Conservation (phyloP, 1,284 basidiomycete species). For the Irpex sp. region DNA sequence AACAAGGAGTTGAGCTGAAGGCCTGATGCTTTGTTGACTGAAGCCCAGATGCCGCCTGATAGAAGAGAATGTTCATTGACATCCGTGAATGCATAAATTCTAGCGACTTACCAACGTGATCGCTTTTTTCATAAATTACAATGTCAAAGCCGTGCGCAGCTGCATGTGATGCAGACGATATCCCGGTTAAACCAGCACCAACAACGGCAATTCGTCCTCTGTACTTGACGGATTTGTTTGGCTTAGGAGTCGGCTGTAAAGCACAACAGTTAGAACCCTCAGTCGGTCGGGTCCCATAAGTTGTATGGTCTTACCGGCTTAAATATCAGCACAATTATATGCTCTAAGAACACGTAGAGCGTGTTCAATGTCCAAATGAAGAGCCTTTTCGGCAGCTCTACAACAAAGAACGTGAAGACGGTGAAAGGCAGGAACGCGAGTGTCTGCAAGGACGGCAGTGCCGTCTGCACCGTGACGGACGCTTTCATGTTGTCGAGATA, state of each 20-base stretch:
- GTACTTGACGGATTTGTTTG: slow-evolving; percentile 23
- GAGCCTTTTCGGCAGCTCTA: slow-evolving; percentile 8
- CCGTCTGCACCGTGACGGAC: neutral
- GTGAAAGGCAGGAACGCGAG: slow-evolving; percentile 3
- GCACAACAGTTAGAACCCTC: neutral
- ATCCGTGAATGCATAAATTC: neutral
- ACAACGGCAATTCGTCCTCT: slow-evolving; percentile 49
- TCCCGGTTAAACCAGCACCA: slow-evolving; percentile 48
- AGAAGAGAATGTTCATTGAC: slow-evolving; percentile 8
- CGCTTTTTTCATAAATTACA: slow-evolving; percentile 41
- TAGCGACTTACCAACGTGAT: slow-evolving; percentile 17
- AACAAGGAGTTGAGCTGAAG: slow-evolving; percentile 60
- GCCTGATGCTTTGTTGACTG: slow-evolving; percentile 57
- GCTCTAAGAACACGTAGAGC: slow-evolving; percentile 35
- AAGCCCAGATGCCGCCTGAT: slow-evolving; percentile 58
- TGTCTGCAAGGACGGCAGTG: neutral
- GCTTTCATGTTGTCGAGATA: neutral
- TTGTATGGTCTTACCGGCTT: slow-evolving; percentile 33
- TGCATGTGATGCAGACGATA: slow-evolving; percentile 49
- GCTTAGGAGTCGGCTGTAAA: slow-evolving; percentile 14
- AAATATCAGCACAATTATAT: slow-evolving; percentile 37
- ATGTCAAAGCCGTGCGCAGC: slow-evolving; percentile 55
- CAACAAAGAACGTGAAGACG: slow-evolving; percentile 4
- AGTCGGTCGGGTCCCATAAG: neutral
- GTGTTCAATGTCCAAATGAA: slow-evolving; percentile 26